Evolutionary conservation across 2,329 filamentous ascomycete genomes (phyloP).

Genomic region (Stagonosporopsis rhizophila): DNA sequence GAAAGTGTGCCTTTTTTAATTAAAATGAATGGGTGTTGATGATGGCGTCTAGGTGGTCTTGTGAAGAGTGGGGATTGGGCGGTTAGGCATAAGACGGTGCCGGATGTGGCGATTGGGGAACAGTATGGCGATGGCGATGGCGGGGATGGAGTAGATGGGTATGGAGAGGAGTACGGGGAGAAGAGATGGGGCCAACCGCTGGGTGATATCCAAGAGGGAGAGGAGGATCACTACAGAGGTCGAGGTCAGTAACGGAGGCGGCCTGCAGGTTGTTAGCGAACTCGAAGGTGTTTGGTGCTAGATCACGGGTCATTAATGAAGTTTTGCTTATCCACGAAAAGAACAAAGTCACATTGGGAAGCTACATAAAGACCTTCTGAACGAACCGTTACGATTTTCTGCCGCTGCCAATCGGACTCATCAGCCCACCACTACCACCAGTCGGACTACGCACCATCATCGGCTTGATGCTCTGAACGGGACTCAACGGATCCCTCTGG

Average conservation of each 20-base stretch:
- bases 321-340: slow-evolving; percentile 23
- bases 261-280: not conserved
- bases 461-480: slow-evolving; percentile 43
- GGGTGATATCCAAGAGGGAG: slow-evolving; percentile 1
- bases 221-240: slow-evolving; percentile 3
- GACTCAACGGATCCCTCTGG: slow-evolving; percentile 50
- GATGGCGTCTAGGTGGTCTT: not conserved
- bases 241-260: not conserved
- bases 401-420: slow-evolving; percentile 42
- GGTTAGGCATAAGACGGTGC: slow-evolving; percentile 8
- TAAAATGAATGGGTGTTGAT: not conserved
- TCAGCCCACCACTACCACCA: slow-evolving; percentile 37
- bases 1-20: not conserved
- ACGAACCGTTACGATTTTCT: slow-evolving; percentile 25
- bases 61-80: slow-evolving; percentile 8
- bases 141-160: not conserved
- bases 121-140: not conserved
- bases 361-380: slow-evolving; percentile 31
- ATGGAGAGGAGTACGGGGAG: not conserved
- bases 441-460: slow-evolving; percentile 45
- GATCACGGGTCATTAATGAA: not conserved
- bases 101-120: slow-evolving; percentile 10
- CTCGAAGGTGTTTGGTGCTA: not conserved
- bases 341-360: slow-evolving; percentile 38
- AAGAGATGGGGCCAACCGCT: slow-evolving; percentile 3